Evolutionary conservation across 176 grass and related monocot species (phyloP).

Genomic region (Poa pratensis): DNA sequence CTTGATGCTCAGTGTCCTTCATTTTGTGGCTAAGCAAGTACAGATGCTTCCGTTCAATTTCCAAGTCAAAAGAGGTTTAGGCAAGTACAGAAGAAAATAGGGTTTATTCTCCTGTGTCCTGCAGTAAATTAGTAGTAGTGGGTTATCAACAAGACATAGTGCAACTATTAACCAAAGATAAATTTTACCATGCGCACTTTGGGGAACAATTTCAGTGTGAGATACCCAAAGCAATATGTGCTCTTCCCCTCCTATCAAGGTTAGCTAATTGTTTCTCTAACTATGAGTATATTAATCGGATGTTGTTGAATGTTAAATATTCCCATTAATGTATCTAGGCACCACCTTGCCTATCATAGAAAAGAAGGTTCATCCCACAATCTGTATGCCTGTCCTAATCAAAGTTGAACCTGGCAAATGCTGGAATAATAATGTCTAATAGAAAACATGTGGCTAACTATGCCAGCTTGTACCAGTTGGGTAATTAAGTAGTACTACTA

Average conservation of each 20-base stretch:
- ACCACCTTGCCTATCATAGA: slow-evolving; percentile 35
- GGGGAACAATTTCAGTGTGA: slow-evolving; percentile 25
- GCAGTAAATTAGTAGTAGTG: not conserved
- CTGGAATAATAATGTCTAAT: slow-evolving; percentile 12
- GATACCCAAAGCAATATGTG: slow-evolving; percentile 22
- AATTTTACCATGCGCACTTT: slow-evolving; percentile 16
- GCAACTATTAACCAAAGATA: not conserved
- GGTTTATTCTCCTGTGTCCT: not conserved
- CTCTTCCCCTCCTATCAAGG: not conserved
- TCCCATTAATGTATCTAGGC: slow-evolving; percentile 33
- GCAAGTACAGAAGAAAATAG: not conserved
- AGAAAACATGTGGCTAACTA: slow-evolving; percentile 34
- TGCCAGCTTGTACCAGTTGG: not conserved
- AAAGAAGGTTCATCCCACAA: slow-evolving; percentile 46
- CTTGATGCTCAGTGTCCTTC: not conserved
- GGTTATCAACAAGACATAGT: not conserved
- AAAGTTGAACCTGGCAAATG: not conserved
- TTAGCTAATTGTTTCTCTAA: slow-evolving; percentile 23
- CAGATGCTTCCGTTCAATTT: not conserved
- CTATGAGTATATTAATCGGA: not conserved
- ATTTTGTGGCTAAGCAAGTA: slow-evolving; percentile 7
- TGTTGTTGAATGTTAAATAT: slow-evolving; percentile 26
- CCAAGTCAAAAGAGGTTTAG: not conserved
- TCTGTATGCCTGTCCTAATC: slow-evolving; percentile 46
- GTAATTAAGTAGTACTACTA: slow-evolving; percentile 18